These are phyloP conservation scores for Backusella parvicylindrica DNA, from an alignment of 192 early-diverging fungal genomes.

Conservation along the genomic window DNA sequence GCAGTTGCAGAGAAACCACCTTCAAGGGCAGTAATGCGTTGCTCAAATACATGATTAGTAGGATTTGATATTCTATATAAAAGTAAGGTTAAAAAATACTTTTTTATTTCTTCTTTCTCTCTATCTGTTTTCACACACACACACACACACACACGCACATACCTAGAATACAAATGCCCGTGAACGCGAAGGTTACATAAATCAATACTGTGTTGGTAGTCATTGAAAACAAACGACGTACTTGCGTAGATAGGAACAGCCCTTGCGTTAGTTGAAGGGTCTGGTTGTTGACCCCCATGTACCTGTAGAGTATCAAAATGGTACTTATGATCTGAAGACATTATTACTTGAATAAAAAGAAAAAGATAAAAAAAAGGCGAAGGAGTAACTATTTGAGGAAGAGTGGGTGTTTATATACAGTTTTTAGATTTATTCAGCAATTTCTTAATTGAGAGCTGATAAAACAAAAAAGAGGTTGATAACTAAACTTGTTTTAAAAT, in stretches of 20 bases:
- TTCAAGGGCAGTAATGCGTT: conserved; percentile 89
- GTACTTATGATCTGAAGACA: conserved; percentile 23
- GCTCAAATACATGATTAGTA: conserved; percentile 85
- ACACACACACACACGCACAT: background rate
- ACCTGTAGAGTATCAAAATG: conserved; percentile 89
- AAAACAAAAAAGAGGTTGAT: background rate
- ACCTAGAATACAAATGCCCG: conserved; percentile 86
- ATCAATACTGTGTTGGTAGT: conserved; percentile 70
- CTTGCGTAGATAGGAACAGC: conserved; percentile 92
- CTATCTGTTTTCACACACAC: background rate
- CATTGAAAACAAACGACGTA: conserved; percentile 80
- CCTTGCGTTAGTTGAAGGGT: conserved; percentile 66
- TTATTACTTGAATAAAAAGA: background rate
- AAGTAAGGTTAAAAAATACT: background rate
- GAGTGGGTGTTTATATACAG: background rate
- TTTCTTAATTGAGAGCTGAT: background rate
- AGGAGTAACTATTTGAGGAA: background rate
- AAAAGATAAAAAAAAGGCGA: background rate
- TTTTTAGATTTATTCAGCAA: background rate
- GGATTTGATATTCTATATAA: conserved; percentile 59
- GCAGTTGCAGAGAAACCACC: conserved; percentile 72
- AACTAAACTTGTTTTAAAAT: background rate
- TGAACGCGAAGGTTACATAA: conserved; percentile 68
- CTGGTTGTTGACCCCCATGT: conserved; percentile 72
- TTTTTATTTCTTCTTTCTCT: background rate